Evolutionary conservation across 331 rosid species (phyloP).

Genomic region (Pyracantha coccinea): DNA sequence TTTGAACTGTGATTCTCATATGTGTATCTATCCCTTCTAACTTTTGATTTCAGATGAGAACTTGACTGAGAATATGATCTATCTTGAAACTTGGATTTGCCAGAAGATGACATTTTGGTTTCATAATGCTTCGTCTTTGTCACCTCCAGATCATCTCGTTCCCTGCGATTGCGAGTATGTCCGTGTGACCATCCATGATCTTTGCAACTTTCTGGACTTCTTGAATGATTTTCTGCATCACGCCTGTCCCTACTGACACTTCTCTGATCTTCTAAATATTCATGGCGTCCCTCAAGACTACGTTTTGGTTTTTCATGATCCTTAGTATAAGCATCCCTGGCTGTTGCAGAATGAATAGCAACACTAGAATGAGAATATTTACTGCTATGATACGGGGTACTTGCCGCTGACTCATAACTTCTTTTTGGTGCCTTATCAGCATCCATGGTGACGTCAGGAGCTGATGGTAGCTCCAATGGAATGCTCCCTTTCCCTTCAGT

Average conservation of each 20-base stretch:
- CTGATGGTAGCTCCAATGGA: constrained; percentile 28
- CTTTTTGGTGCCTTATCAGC: constrained; percentile 27
- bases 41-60: constrained; percentile 26
- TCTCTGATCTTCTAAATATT: constrained; percentile 26
- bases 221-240: constrained; percentile 27
- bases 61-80: constrained; percentile 23
- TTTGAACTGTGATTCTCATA: constrained; percentile 29
- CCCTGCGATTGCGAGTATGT: constrained; percentile 22
- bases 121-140: constrained; percentile 19
- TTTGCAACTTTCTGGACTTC: constrained; percentile 44
- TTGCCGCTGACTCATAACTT: constrained; percentile 17
- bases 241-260: constrained; percentile 15
- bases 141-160: constrained; percentile 25
- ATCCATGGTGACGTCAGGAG: constrained; percentile 19
- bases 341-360: constrained; percentile 17
- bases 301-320: constrained; percentile 26
- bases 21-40: constrained; percentile 24
- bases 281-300: constrained; percentile 22
- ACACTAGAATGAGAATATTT: constrained; percentile 20
- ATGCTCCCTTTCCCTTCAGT: constrained; percentile 26
- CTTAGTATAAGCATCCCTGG: constrained; percentile 20
- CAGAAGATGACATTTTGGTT: constrained; percentile 13
- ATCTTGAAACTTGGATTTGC: constrained; percentile 15
- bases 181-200: constrained; percentile 32
- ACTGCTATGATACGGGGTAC: constrained; percentile 26